Evolutionary conservation across 2,329 filamentous ascomycete species (phyloP), one percentile per base, ranked within the genome.

Genomic region (Cytospora chrysosperma): DNA sequence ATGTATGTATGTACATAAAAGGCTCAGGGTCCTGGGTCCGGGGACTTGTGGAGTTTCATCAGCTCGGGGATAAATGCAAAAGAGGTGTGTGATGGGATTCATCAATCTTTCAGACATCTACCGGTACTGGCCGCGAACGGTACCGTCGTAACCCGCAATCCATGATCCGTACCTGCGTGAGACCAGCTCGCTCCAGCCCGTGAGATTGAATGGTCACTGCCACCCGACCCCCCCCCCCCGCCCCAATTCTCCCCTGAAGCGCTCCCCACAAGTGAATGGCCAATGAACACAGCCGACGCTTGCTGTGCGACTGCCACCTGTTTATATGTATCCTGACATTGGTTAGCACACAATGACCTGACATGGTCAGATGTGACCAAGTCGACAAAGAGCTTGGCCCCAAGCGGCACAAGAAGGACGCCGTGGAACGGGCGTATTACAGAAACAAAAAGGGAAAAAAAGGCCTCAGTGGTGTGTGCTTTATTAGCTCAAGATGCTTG

Each of bases 11-110:
- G n/a, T n/a, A n/a, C n/a, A n/a, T 47, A 60, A 43, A 37, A 26
- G 32, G 13, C 21, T 26, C 58, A 60, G 58, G 58, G 58, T 61
- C 58, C 58, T 61, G 59, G 51, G 21, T 40, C 4, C 26, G 7
- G 34, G 27, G 58, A 8, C n/a, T 12, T 28, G 58, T 60, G 58
- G 58, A 28, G 50, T 51, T n/a, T 54, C 50, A 34, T 24, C 58
- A 40, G 34, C 32, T 52, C 27, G 58, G 50, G 50, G 30, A 19
- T 17, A 37, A 37, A 17, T n/a, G 15, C 17, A 40, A 26, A 37
- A n/a, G n/a, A n/a, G n/a, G n/a, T n/a, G 34, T 53, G 49, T 40
- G 37, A 43, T 15, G n/a, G 27, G 19, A 27, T 19, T 37, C 40
- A 28, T 17, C 17, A 28, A 30, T 30, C 28, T 30, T 30, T 34